Percentiles rank a stretch among this genome's conserved stretches.
Conservation (phyloP, 345 rosid species). For the Populus tremula region DNA sequence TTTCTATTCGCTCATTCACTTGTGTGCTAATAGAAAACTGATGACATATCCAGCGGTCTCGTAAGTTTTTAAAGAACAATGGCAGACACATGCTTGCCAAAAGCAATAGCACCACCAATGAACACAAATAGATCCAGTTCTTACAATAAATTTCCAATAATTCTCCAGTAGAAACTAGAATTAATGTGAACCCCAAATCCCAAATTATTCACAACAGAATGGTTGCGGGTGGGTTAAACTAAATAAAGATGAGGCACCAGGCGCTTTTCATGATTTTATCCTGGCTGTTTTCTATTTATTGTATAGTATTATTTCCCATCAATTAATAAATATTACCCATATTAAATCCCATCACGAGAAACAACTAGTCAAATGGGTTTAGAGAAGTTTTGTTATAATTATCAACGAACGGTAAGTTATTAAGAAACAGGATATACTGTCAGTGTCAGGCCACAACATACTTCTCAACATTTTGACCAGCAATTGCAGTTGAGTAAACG, state of each 20-base stretch:
- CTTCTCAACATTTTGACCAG: constrained; percentile 89
- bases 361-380: background rate
- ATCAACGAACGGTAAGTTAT: background rate
- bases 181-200: too few species aligned
- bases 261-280: too few species aligned
- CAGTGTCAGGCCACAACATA: constrained; percentile 25
- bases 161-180: too few species aligned
- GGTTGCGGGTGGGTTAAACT: too few species aligned
- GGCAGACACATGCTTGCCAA: background rate
- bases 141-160: background rate
- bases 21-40: background rate
- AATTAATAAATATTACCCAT: background rate
- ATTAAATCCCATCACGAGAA: background rate
- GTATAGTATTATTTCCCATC: too few species aligned
- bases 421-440: constrained; percentile 4
- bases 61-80: background rate
- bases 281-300: too few species aligned
- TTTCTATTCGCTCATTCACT: background rate
- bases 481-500: constrained; percentile 84
- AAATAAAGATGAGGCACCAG: too few species aligned
- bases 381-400: background rate
- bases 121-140: background rate
- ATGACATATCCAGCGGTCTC: background rate
- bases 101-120: background rate
- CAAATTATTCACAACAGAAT: too few species aligned